Percentiles rank a stretch among this genome's conserved stretches.
Conservation (phyloP, 2,329 filamentous ascomycete species). For the Stylonectria norvegica region DNA sequence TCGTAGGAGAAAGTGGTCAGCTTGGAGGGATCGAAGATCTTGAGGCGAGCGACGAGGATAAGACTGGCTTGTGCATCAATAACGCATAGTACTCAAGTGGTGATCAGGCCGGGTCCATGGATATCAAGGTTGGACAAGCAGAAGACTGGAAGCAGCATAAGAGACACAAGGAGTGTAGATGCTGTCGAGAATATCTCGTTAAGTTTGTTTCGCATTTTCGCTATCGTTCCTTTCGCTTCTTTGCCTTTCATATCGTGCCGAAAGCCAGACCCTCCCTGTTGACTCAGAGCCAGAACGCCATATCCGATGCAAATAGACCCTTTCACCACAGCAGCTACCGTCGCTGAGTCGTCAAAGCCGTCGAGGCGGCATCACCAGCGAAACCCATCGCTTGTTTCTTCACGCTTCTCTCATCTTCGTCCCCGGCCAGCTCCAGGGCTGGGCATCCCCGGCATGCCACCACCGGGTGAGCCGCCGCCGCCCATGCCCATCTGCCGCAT, state of each 20-base stretch:
- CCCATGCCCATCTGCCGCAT: conserved; percentile 68
- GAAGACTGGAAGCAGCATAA: not conserved
- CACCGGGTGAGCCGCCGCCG: conserved; percentile 38
- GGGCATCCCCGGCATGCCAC: conserved; percentile 32
- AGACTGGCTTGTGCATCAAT: too few relatives aligned
- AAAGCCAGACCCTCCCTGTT: conserved; percentile 1
- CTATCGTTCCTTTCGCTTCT: not conserved
- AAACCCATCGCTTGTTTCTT: not conserved
- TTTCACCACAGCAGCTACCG: not conserved
- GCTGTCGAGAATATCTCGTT: not conserved
- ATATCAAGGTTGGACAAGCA: too few relatives aligned
- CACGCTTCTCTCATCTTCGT: conserved; percentile 23
- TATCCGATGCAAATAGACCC: conserved; percentile 8
- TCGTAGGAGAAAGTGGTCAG: conserved; percentile 28
- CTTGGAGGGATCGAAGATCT: conserved; percentile 23
- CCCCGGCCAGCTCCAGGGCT: conserved; percentile 31
- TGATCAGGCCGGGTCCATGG: too few relatives aligned
- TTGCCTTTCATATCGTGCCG: not conserved
- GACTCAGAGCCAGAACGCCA: conserved; percentile 10
- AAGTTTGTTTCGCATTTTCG: not conserved
- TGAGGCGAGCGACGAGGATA: not conserved
- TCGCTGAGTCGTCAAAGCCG: not conserved
- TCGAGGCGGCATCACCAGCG: not conserved
- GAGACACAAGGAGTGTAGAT: not conserved
- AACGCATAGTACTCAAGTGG: too few relatives aligned